Evolutionary conservation across 805 yeast genomes (phyloP).

Genomic region (Kuraishia cidri): DNA sequence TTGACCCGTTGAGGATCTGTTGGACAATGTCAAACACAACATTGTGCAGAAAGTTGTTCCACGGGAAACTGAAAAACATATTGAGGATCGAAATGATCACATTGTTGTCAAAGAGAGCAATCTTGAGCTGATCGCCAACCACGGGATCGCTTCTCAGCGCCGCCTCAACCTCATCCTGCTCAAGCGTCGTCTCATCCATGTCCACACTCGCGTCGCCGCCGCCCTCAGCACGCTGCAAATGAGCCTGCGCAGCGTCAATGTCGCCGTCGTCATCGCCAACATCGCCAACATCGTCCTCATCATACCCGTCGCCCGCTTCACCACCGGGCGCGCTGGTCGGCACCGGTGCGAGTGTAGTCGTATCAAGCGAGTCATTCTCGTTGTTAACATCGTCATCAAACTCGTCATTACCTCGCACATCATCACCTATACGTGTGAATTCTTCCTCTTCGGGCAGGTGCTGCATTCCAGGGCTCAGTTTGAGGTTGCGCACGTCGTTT

Average conservation of each 20-base stretch:
- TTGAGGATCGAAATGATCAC: slow-evolving; percentile 60
- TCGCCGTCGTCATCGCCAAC: slow-evolving; percentile 4
- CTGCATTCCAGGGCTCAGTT: slow-evolving; percentile 3
- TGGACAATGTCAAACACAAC: slow-evolving; percentile 96
- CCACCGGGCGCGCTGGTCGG: slow-evolving; percentile 4
- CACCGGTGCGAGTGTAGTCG: too few species aligned
- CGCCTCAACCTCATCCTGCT: slow-evolving; percentile 11
- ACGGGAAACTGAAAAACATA: slow-evolving; percentile 79
- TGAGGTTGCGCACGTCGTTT: slow-evolving; percentile 20
- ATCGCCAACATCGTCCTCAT: slow-evolving; percentile 4
- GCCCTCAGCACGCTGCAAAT: slow-evolving; percentile 26
- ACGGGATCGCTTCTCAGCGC: slow-evolving; percentile 50
- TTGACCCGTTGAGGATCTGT: slow-evolving; percentile 83
- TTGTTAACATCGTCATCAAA: too few species aligned
- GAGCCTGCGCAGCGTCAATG: slow-evolving; percentile 20
- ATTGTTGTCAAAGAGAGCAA: slow-evolving; percentile 66
- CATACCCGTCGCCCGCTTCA: too few species aligned
- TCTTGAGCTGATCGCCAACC: slow-evolving; percentile 83
- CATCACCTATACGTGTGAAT: too few species aligned
- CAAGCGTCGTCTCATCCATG: slow-evolving; percentile 20
- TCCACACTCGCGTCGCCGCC: slow-evolving; percentile 17
- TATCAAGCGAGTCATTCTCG: too few species aligned
- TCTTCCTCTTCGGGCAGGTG: slow-evolving; percentile 2
- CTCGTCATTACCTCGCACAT: too few species aligned
- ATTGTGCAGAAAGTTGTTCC: slow-evolving; percentile 96